Base-by-base conservation (phyloP, 208 protist genomes). In the Leishmania tropica region DNA sequence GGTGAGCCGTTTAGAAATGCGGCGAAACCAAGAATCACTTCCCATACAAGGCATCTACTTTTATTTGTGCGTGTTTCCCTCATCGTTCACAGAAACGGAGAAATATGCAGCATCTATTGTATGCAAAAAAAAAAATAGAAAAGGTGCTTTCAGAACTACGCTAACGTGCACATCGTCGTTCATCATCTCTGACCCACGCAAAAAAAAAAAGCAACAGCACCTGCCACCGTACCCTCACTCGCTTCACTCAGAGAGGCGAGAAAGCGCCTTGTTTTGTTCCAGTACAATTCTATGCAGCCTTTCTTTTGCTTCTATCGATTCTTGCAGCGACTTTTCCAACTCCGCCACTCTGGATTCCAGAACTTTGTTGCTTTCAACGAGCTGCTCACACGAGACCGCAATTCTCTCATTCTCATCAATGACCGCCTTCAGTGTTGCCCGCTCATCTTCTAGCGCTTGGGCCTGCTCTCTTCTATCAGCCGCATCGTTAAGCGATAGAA, bases 281-380 rank as follows among this genome's bases (percentile, higher is more conserved):
- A 95, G 56, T 68, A 97, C 85, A 74, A 97, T 92, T 80, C 87
- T 87, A 54, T 97, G 88, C n/a, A 97, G 75, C 11, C 94, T 67
- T n/a, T 95, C 89, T 79, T 95, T 95, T 11, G 94, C 91, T 7
- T 92, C 85, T 28, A 81, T 81, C 6, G 85, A 86, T 28, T 93
- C 93, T 48, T 80, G 76, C 35, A 93, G 65, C 45, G 88, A 88
- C 17, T 84, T 87, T 28, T 85, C 87, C 71, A 88, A 35, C 42
- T 87, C 56, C 3, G 84, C 75, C 0, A 75, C 21, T 71, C 80
- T 79, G 28, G 71, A 81, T 35, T 84, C 83, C 7, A 93, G 73
- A 21, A 70, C 58, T 28, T 76, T 81, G 13, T 89, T 74, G n/a
- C 28, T 56, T 8, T 58, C 48, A 2, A 15, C 15, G 37, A 88